A percentile compares a stretch with the other conserved stretches of the same genome.
These are phyloP conservation scores for Talaromyces nanjingensis DNA, from an alignment of 495 filamentous ascomycete species.

Conservation along the genomic window DNA sequence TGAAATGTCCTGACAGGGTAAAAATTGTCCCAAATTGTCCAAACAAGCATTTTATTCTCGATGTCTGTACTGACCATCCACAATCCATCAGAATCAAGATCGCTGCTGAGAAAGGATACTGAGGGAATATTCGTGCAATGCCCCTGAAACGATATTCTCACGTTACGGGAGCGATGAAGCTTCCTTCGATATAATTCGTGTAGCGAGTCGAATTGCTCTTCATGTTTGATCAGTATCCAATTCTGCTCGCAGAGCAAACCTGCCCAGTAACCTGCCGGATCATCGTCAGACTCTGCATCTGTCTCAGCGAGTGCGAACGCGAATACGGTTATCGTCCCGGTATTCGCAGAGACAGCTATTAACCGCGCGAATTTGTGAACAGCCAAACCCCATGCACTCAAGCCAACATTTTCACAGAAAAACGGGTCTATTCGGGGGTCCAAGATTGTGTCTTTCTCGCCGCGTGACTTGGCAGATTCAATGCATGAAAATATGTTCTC, in stretches of 20 bases:
- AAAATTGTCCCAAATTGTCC: constrained; percentile 54
- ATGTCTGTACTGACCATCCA: constrained; percentile 76
- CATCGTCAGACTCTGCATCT: constrained; percentile 15
- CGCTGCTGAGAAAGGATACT: constrained; percentile 63
- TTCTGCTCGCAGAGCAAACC: constrained; percentile 22
- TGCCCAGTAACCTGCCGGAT: constrained; percentile 15
- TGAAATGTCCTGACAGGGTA: constrained; percentile 22
- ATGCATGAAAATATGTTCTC: constrained; percentile 45
- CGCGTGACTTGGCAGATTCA: constrained; percentile 20
- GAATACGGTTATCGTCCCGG: constrained; percentile 58
- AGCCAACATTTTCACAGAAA: constrained; percentile 66
- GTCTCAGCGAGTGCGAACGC: constrained; percentile 57
- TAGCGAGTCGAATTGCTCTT: constrained; percentile 21
- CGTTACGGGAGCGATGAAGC: constrained; percentile 30
- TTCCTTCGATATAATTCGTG: constrained; percentile 21
- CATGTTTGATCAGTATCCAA: constrained; percentile 28
- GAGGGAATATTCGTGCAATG: constrained; percentile 67
- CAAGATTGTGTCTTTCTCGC: constrained; percentile 21
- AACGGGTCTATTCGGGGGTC: constrained; percentile 43
- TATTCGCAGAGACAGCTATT: constrained; percentile 77
- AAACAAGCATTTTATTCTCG: constrained; percentile 52
- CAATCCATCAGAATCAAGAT: constrained; percentile 52
- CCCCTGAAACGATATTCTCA: constrained; percentile 34
- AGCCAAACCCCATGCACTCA: constrained; percentile 85
- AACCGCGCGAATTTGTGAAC: constrained; percentile 71